phyloP scores from a whole-genome alignment of 371 early-diverging fungal species.

The Syncephalis fuscata region DNA sequence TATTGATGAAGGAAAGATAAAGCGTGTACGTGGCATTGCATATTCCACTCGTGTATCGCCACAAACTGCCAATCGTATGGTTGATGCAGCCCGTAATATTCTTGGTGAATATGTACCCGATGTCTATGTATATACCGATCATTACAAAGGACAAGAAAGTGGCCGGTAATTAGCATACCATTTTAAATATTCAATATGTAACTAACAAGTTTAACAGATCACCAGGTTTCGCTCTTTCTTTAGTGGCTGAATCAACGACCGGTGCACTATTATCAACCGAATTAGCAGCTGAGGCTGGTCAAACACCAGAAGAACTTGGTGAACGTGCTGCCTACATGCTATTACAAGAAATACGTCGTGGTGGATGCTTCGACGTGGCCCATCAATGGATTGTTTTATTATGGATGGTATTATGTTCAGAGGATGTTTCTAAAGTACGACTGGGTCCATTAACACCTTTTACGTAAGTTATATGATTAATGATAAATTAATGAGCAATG shows the following conservation, averaged over 20 bases:
- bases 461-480: conserved; percentile 33
- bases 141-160: conserved; percentile 87
- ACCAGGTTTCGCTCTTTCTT: conserved; percentile 80
- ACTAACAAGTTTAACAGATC: conserved; percentile 21
- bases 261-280: conserved; percentile 73
- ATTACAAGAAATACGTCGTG: conserved; percentile 66
- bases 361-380: conserved; percentile 78
- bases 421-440: conserved; percentile 86
- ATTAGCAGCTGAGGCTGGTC: conserved; percentile 50
- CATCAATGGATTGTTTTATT: conserved; percentile 78
- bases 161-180: conserved; percentile 34
- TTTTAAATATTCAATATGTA: not conserved
- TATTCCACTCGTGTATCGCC: conserved; percentile 88
- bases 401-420: conserved; percentile 74
- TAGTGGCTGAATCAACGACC: conserved; percentile 87
- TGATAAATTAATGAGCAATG: not conserved
- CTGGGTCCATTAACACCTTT: conserved; percentile 71
- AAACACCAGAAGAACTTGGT: conserved; percentile 84
- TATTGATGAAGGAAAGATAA: conserved; percentile 69
- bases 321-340: conserved; percentile 52
- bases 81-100: conserved; percentile 69
- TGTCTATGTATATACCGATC: conserved; percentile 93
- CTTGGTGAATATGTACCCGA: conserved; percentile 85
- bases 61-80: conserved; percentile 84
- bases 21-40: conserved; percentile 91